These are phyloP conservation scores for Sordaria brevicollis DNA, from an alignment of 495 filamentous ascomycete genomes.

Conservation along the genomic window DNA sequence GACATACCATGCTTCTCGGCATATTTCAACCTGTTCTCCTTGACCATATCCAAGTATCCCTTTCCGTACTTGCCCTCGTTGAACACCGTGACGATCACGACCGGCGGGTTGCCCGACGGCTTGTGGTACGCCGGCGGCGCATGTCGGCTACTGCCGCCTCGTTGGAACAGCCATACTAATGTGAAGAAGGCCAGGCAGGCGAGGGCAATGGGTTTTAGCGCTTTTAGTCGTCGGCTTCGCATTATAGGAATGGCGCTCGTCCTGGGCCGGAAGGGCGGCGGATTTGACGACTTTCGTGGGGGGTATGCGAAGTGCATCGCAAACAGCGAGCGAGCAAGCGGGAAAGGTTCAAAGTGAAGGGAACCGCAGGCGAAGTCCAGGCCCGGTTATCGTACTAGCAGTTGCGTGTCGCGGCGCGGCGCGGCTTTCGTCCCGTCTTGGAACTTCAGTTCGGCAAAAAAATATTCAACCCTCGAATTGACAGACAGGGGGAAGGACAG, in stretches of 20 bases:
- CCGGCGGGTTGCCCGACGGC: constrained; percentile 57
- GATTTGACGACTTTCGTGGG: constrained; percentile 66
- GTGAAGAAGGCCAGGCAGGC: constrained; percentile 44
- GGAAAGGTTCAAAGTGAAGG: not conserved
- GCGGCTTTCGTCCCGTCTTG: not conserved
- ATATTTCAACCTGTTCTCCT: constrained; percentile 77
- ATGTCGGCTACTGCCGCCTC: constrained; percentile 26
- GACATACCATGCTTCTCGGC: constrained; percentile 78
- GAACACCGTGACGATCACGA: constrained; percentile 81
- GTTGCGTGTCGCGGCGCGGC: no score
- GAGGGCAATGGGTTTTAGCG: constrained; percentile 51
- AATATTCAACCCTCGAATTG: not conserved
- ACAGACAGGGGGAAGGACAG: not conserved
- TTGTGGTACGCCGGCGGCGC: constrained; percentile 8
- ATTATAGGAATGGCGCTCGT: constrained; percentile 49
- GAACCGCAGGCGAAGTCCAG: not conserved
- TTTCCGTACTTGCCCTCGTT: constrained; percentile 53
- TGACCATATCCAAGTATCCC: constrained; percentile 57
- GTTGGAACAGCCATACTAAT: constrained; percentile 55
- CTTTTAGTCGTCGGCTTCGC: constrained; percentile 57
- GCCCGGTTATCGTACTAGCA: no score
- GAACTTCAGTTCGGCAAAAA: not conserved
- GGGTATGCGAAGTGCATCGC: constrained; percentile 89
- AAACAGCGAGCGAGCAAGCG: constrained; percentile 1
- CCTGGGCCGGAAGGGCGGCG: constrained; percentile 50